Percentiles rank a stretch among this genome's conserved stretches.
These are phyloP conservation scores for Cordyceps cicadae DNA, from an alignment of 2,329 filamentous ascomycete species.

Conservation along the genomic window DNA sequence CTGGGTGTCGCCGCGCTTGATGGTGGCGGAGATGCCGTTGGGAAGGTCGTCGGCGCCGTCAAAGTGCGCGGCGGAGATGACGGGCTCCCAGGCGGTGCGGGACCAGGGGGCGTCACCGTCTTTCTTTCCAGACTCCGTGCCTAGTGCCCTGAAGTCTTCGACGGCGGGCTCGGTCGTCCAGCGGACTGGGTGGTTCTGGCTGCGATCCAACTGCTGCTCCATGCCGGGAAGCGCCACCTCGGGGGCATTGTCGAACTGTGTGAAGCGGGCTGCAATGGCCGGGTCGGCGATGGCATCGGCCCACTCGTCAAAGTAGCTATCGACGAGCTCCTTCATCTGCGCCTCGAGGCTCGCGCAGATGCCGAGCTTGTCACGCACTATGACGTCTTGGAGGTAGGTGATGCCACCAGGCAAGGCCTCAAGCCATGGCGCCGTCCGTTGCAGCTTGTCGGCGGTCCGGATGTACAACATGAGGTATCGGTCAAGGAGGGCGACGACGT, in stretches of 20 bases:
- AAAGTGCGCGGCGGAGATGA: constrained; percentile 65
- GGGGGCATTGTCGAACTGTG: constrained; percentile 74
- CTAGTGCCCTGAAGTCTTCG: constrained; percentile 62
- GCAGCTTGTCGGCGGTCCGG: constrained; percentile 80
- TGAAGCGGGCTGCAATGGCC: constrained; percentile 59
- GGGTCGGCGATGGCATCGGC: constrained; percentile 69
- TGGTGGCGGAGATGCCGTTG: constrained; percentile 64
- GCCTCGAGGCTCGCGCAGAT: constrained; percentile 76
- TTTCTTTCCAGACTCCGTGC: constrained; percentile 17
- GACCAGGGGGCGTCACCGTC: constrained; percentile 51
- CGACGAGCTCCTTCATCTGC: constrained; percentile 81
- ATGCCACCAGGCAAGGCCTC: constrained; percentile 78
- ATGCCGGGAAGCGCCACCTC: constrained; percentile 65
- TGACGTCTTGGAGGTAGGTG: constrained; percentile 71
- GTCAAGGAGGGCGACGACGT: constrained; percentile 77
- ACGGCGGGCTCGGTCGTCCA: constrained; percentile 60
- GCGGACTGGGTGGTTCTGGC: constrained; percentile 64
- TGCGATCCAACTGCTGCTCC: constrained; percentile 64
- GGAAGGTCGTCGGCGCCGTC: constrained; percentile 51
- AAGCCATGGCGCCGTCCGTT: constrained; percentile 82
- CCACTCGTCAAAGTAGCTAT: constrained; percentile 86
- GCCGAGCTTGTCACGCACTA: constrained; percentile 77
- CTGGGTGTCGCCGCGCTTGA: constrained; percentile 85
- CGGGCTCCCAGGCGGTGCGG: constrained; percentile 62
- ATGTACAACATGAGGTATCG: constrained; percentile 92